A percentile compares a stretch with the other conserved stretches of the same genome.
phyloP scores from a whole-genome alignment of 257 asterid genomes.

The Dorcoceras hygrometricum region DNA sequence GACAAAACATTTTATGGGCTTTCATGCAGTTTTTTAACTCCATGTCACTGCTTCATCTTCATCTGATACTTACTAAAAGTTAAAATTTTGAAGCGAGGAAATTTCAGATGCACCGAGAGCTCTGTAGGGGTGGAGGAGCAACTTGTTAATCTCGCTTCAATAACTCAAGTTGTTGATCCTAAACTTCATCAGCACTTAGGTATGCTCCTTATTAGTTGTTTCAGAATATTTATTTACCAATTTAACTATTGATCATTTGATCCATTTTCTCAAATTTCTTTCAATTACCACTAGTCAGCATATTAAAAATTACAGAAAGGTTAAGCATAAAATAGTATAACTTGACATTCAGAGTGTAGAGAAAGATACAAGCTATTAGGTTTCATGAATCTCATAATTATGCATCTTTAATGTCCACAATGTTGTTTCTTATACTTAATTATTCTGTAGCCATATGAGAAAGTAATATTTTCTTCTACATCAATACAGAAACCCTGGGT shows the following conservation, averaged over 20 bases:
- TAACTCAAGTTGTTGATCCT: conserved; percentile 88
- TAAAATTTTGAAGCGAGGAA: conserved; percentile 76
- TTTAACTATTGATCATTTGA: background rate
- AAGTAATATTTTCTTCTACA: conserved; percentile 27
- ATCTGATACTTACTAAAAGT: background rate
- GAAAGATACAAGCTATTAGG: background rate
- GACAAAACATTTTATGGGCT: background rate
- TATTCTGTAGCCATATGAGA: conserved; percentile 13
- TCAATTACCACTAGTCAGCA: background rate
- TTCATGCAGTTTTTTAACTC: background rate
- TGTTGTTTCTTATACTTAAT: background rate
- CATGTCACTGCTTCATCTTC: background rate
- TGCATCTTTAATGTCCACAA: background rate
- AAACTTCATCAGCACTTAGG: conserved; percentile 97
- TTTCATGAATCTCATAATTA: conserved; percentile 1
- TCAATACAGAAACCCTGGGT: conserved; percentile 65
- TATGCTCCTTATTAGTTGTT: conserved; percentile 28
- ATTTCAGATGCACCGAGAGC: conserved; percentile 89
- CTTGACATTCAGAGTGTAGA: background rate
- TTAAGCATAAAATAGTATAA: no score
- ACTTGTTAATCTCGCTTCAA: conserved; percentile 74
- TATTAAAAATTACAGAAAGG: background rate
- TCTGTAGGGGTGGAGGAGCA: conserved; percentile 90
- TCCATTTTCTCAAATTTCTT: background rate
- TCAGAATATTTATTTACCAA: background rate